These are phyloP conservation scores for Clavariopsis aquatica DNA, from an alignment of 495 filamentous ascomycete species.

Conservation along the genomic window DNA sequence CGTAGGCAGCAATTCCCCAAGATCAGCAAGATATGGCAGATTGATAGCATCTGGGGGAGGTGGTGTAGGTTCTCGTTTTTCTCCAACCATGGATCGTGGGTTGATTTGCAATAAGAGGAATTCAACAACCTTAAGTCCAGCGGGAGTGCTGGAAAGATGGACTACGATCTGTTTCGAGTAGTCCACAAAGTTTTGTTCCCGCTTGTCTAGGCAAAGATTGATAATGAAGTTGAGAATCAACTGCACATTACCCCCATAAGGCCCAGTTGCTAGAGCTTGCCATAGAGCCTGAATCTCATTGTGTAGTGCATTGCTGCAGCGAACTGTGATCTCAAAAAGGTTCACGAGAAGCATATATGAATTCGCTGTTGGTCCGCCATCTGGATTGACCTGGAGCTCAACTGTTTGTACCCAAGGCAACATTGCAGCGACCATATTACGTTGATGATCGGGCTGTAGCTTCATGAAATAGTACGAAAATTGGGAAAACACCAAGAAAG, in stretches of 20 bases:
- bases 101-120: conserved; percentile 86
- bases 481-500: conserved; percentile 92
- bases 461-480: conserved; percentile 89
- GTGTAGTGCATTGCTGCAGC: conserved; percentile 80
- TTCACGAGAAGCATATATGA: conserved; percentile 97
- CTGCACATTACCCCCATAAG: conserved; percentile 91
- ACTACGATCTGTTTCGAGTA: conserved; percentile 98
- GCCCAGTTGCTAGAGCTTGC: conserved; percentile 93
- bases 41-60: conserved; percentile 71
- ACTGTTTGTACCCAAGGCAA: conserved; percentile 95
- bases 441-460: conserved; percentile 74
- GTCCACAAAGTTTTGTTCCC: conserved; percentile 96
- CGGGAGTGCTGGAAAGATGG: conserved; percentile 87
- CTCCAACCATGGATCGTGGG: conserved; percentile 87
- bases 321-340: conserved; percentile 93
- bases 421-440: conserved; percentile 92
- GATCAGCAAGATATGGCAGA: conserved; percentile 86
- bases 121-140: conserved; percentile 89
- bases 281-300: conserved; percentile 97
- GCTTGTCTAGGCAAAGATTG: conserved; percentile 81
- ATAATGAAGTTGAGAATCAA: conserved; percentile 96
- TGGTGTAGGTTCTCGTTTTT: conserved; percentile 71
- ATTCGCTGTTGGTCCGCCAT: conserved; percentile 80
- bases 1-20: conserved; percentile 75
- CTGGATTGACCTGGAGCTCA: conserved; percentile 91